Evolutionary conservation across 2,329 filamentous ascomycete genomes (phyloP), one percentile per base, ranked within the genome.

Genomic region (Chaetomiaceae sp.): DNA sequence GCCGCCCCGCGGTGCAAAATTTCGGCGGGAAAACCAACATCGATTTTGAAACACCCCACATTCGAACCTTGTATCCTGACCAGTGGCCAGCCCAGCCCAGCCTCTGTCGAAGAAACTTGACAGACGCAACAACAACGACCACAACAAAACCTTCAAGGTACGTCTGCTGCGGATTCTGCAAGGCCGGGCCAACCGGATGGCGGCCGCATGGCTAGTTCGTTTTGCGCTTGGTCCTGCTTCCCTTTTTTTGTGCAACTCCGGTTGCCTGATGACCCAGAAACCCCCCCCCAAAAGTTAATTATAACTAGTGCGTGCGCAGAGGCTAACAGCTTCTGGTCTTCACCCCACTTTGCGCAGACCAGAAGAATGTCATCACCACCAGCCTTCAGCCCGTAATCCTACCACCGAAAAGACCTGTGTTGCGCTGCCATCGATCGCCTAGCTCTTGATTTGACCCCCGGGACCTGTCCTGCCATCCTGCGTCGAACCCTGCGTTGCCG

Each of bases 31-130:
- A 54, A 56, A 30, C 44, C 48, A 50, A 50, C 37, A 43, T 31
- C 33, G 23, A 47, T 47, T 53, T 55, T 53, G 53, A 55, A 55
- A 55, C 53, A 50, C 50, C 53, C 53, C 53, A 55, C 49, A 38
- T 45, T 23, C 30, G 14, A 25, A 6, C 30, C n/a, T n/a, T n/a
- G n/a, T n/a, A n/a, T n/a, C n/a, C n/a, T n/a, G n/a, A n/a, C n/a
- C n/a, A n/a, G n/a, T n/a, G n/a, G n/a, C n/a, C n/a, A 12, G 8
- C 30, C 12, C 5, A 33, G 14, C 12, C 12, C 7, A 13, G 30
- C 10, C 12, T n/a, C 9, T 13, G 30, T 33, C 30, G 30, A 33
- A n/a, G n/a, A n/a, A 5, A 33, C 30, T 33, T 7, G 16, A 39
- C 23, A 17, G n/a, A n/a, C n/a, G n/a, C n/a, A 16, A 14, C 33